phyloP scores from a whole-genome alignment of 2,329 filamentous ascomycete species.

The Hypoxylon sp. region DNA sequence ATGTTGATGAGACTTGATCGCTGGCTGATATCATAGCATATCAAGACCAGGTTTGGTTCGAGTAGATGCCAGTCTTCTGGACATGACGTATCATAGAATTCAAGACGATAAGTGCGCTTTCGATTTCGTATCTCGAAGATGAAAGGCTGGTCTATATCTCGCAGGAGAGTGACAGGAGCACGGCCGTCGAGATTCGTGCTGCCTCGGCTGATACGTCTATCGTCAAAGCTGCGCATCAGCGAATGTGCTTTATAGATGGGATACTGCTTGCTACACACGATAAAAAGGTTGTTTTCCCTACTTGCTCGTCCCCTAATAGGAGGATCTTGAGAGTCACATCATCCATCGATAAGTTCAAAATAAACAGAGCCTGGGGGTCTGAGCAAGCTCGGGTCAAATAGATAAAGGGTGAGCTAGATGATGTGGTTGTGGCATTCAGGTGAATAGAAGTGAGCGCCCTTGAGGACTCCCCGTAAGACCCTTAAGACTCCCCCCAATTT shows the following conservation, averaged over 20 bases:
- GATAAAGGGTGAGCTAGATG: not conserved
- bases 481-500: too few relatives aligned
- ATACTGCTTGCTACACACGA: slow-evolving; percentile 54
- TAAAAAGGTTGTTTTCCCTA: slow-evolving; percentile 68
- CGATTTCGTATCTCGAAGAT: slow-evolving; percentile 61
- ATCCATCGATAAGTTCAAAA: slow-evolving; percentile 51
- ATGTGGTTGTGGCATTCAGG: not conserved
- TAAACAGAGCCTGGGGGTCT: slow-evolving; percentile 7
- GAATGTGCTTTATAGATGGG: slow-evolving; percentile 8
- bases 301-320: slow-evolving; percentile 65
- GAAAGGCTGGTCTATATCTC: slow-evolving; percentile 68
- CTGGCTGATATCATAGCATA: slow-evolving; percentile 70
- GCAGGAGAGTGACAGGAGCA: slow-evolving; percentile 58
- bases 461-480: too few relatives aligned
- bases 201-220: slow-evolving; percentile 61
- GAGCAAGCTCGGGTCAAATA: too few relatives aligned
- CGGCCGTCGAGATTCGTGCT: slow-evolving; percentile 49
- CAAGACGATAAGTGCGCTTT: slow-evolving; percentile 59
- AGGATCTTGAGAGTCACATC: slow-evolving; percentile 60
- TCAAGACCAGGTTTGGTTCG: slow-evolving; percentile 63
- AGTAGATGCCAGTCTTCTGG: slow-evolving; percentile 67
- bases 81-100: slow-evolving; percentile 67
- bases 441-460: not conserved
- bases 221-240: slow-evolving; percentile 50
- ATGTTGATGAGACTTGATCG: slow-evolving; percentile 65